Conservation (phyloP, 768 basidiomycete species). For the Leccinellum albellum region DNA sequence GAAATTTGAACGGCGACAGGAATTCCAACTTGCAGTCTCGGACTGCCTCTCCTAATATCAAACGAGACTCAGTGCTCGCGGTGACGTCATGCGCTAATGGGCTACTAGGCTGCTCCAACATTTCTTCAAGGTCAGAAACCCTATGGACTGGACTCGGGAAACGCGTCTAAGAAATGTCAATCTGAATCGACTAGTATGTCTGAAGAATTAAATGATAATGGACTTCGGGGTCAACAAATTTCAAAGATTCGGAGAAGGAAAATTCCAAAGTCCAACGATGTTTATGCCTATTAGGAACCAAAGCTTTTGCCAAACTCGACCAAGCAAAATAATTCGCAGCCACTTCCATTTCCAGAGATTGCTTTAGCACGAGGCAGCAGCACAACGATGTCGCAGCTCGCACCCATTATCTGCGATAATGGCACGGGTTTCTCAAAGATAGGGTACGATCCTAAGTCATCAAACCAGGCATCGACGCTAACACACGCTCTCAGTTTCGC, state of each 20-base stretch:
- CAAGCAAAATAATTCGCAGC: constrained; percentile 22
- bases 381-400: constrained; percentile 70
- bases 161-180: background rate
- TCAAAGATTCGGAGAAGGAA: background rate
- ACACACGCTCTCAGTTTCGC: constrained; percentile 64
- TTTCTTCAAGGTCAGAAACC: background rate
- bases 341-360: constrained; percentile 8
- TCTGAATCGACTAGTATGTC: background rate
- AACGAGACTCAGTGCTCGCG: background rate
- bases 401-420: constrained; percentile 97
- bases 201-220: background rate
- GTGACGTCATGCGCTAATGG: background rate
- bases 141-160: background rate
- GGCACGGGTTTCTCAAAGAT: constrained; percentile 97
- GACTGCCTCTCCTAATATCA: too few species aligned
- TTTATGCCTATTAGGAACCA: constrained; percentile 25
- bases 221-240: background rate
- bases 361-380: background rate
- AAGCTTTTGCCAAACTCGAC: constrained; percentile 22
- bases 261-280: background rate
- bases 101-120: background rate
- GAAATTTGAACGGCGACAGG: background rate
- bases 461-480: constrained; percentile 4
- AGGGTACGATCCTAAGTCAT: constrained; percentile 53
- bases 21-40: constrained; percentile 12